A percentile compares a stretch with the other conserved stretches of the same genome.
These are phyloP conservation scores for Nelumbo lutea DNA, from an alignment of 164 flowering plant genomes.

Conservation along the genomic window DNA sequence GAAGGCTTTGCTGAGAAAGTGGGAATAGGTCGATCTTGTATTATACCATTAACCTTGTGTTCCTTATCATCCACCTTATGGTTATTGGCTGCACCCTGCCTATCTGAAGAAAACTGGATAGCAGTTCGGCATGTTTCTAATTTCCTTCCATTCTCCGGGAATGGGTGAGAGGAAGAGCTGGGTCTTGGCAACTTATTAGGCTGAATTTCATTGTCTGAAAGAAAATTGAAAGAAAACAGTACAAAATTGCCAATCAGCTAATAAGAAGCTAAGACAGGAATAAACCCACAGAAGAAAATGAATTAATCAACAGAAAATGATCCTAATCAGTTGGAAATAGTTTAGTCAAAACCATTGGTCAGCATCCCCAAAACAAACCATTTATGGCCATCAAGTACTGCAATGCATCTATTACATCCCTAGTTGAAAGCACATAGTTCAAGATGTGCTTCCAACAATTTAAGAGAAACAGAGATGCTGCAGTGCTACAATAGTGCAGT, in stretches of 20 bases:
- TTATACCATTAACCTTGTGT: constrained; percentile 44
- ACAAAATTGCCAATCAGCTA: constrained; percentile 13
- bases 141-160: constrained; percentile 41
- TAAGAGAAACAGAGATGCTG: background rate
- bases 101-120: constrained; percentile 17
- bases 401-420: background rate
- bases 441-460: constrained; percentile 2
- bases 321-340: background rate
- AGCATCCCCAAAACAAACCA: background rate
- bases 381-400: background rate
- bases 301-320: background rate
- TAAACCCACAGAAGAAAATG: background rate
- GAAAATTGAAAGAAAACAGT: constrained; percentile 11
- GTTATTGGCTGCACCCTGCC: constrained; percentile 25
- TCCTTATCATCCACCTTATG: constrained; percentile 34
- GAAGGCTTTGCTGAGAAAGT: constrained; percentile 13
- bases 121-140: constrained; percentile 32
- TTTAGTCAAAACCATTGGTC: background rate
- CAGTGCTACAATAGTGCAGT: constrained; percentile 1
- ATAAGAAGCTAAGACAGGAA: background rate
- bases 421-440: background rate
- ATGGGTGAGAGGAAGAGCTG: constrained; percentile 29
- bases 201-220: constrained; percentile 43
- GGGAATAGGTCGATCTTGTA: constrained; percentile 28
- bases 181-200: constrained; percentile 49